phyloP scores from a whole-genome alignment of 2,329 filamentous ascomycete species.

The Fusarium sp. region DNA sequence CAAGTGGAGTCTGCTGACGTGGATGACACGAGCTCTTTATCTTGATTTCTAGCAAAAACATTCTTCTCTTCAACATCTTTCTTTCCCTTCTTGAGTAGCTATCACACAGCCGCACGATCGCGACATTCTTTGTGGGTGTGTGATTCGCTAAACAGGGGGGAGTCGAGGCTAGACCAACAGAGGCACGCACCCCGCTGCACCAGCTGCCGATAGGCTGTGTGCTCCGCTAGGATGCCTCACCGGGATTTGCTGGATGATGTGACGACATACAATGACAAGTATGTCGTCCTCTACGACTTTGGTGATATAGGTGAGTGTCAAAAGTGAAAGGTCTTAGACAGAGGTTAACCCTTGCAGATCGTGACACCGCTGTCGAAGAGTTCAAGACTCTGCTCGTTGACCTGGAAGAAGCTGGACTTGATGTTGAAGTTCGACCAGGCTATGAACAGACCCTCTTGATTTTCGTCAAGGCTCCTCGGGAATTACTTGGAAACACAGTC shows the following conservation, averaged over 20 bases:
- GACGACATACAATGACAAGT: conserved; percentile 50
- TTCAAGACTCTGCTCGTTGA: conserved; percentile 61
- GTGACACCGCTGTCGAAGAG: conserved; percentile 47
- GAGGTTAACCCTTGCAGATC: conserved; percentile 38
- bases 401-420: conserved; percentile 68
- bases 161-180: conserved; percentile 12
- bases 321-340: too few species aligned
- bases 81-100: not conserved
- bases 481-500: conserved; percentile 69
- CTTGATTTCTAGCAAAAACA: not conserved
- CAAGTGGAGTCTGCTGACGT: conserved; percentile 42
- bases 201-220: not conserved
- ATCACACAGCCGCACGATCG: not conserved
- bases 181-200: not conserved
- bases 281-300: conserved; percentile 53
- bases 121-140: not conserved
- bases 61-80: not conserved
- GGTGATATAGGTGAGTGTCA: conserved; percentile 44
- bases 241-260: conserved; percentile 14
- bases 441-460: conserved; percentile 71
- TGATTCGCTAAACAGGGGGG: not conserved
- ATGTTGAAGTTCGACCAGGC: conserved; percentile 75
- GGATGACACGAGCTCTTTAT: conserved; percentile 16
- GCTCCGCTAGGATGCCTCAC: conserved; percentile 12
- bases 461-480: conserved; percentile 69